Conservation (phyloP, 2,329 filamentous ascomycete genomes). For the Paecilomyces sp. region DNA sequence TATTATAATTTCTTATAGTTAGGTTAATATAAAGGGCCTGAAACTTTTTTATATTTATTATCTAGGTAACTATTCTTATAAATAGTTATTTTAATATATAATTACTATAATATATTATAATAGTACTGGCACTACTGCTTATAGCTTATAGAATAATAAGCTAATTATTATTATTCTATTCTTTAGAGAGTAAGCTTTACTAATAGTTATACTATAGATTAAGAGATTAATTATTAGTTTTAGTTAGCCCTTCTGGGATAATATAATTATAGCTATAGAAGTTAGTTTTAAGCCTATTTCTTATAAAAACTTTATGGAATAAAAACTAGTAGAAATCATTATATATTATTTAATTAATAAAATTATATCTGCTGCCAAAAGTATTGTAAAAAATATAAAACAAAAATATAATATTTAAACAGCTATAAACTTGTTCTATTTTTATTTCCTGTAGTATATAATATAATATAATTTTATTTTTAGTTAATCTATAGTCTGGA, state of each 20-base stretch:
- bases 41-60: slow-evolving; percentile 37
- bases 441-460: no score
- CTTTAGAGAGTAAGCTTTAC: slow-evolving; percentile 38
- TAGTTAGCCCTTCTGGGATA: slow-evolving; percentile 47
- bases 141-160: slow-evolving; percentile 44
- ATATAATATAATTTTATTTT: no score
- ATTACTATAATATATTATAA: slow-evolving; percentile 52
- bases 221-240: neutral
- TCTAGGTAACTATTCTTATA: slow-evolving; percentile 49
- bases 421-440: no score
- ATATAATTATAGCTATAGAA: slow-evolving; percentile 43
- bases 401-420: no score
- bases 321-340: slow-evolving; percentile 42
- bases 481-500: no score
- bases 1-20: slow-evolving; percentile 49
- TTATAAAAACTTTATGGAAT: slow-evolving; percentile 36
- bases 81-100: slow-evolving; percentile 53
- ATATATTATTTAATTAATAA: no score
- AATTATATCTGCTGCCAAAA: no score
- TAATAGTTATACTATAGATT: neutral
- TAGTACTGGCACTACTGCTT: slow-evolving; percentile 53
- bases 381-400: no score
- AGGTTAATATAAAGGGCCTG: slow-evolving; percentile 42
- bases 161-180: slow-evolving; percentile 52
- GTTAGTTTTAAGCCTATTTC: slow-evolving; percentile 45